Evolutionary conservation across 1,284 basidiomycete genomes (phyloP).

Genomic region (Ustilago bromivora): DNA sequence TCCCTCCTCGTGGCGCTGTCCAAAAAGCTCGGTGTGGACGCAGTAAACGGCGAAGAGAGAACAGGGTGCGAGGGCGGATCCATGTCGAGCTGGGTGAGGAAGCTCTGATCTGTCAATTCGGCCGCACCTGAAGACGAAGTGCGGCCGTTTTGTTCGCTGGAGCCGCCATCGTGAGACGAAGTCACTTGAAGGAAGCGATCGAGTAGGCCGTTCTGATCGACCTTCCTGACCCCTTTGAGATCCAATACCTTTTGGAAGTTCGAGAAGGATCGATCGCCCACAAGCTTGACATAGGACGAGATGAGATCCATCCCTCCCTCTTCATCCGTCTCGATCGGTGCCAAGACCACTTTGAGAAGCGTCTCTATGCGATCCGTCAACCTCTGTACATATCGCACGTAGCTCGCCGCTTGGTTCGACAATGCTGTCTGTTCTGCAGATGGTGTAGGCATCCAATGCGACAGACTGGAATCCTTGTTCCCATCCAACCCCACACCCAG

Average conservation of each 20-base stretch:
- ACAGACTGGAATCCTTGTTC: conserved; percentile 29
- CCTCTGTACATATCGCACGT: conserved; percentile 59
- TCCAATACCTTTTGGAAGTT: conserved; percentile 91
- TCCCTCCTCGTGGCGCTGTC: conserved; percentile 25
- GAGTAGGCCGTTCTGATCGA: conserved; percentile 86
- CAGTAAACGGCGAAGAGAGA: conserved; percentile 41
- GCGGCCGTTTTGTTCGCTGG: background rate
- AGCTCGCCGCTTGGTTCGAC: conserved; percentile 43
- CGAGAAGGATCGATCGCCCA: conserved; percentile 62
- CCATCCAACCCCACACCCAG: conserved; percentile 24
- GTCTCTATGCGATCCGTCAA: conserved; percentile 51
- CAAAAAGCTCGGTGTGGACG: conserved; percentile 39
- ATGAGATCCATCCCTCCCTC: conserved; percentile 36
- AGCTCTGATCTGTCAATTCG: conserved; percentile 41
- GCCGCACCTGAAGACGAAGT: conserved; percentile 1
- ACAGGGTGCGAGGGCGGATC: conserved; percentile 74
- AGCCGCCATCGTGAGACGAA: conserved; percentile 71
- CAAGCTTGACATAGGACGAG: conserved; percentile 52
- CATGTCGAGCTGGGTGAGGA: conserved; percentile 84
- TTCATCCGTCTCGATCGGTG: conserved; percentile 22
- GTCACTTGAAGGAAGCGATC: conserved; percentile 86
- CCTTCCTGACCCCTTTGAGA: conserved; percentile 81
- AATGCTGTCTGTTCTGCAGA: conserved; percentile 43
- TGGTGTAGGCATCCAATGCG: conserved; percentile 35
- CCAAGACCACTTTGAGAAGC: conserved; percentile 54